Evolutionary conservation across 257 asterid species (phyloP), one percentile per base, ranked within the genome.

Genomic region (Cordia subcordata): DNA sequence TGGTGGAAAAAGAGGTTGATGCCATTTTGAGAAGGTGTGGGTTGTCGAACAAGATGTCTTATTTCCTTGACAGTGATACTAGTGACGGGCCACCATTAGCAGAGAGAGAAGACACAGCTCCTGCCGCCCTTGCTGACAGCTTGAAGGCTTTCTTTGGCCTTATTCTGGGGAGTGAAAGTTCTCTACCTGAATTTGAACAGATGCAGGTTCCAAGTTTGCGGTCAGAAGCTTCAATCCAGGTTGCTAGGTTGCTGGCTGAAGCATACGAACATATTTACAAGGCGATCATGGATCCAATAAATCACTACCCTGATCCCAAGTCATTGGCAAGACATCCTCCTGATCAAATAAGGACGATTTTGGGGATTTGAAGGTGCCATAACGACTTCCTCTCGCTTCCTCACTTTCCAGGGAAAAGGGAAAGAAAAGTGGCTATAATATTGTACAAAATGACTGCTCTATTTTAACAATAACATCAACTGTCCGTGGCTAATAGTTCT

Each of bases 261-360:
- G 82, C 87, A 4, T 92, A 84, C 44, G 94, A 86, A 67, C 86
- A 82, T 58, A 84, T 92, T 67, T 81, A 82, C 69, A 72, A 65
- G 39, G 94, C 86, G 40, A 82, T 88, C 40, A 85, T 86, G 90
- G 96, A 92, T 58, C 94, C 94, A 13, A 59, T 65, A 61, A 88
- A 82, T 46, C 68, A 70, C 11, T 90, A 90, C 71, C 85, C 87
- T 13, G 96, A 90, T 60, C 98, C 98, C 37, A 81, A 84, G 74
- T 80, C 96, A 17, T 78, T 87, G 73, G 98, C 85, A 17, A 87
- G 98, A 76, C 96, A 90, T 69, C 96, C 96, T 22, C 96, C 98
- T 32, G 94, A 88, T 78, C 98, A 91, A 73, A 85, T 91, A 61
- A 75, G 94, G 72, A 91, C 98, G 75, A 91, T 91, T 71, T 74